Conservation (phyloP, 2,329 filamentous ascomycete species). For the Alternaria arborescens region DNA sequence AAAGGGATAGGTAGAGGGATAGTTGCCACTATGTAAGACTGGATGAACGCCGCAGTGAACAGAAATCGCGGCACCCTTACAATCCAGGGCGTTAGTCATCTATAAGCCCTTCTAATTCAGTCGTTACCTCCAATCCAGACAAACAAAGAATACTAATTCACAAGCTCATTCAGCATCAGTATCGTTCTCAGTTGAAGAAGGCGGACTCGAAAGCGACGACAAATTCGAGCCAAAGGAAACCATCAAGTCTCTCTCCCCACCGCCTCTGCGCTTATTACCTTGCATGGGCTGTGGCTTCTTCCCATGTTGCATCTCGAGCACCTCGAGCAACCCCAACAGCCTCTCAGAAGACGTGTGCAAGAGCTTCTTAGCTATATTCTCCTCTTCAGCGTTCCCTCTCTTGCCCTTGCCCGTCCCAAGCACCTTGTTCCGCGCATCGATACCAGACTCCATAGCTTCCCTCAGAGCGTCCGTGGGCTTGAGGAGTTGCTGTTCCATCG, state of each 20-base stretch:
- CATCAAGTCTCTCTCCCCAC: constrained; percentile 4
- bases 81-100: no score
- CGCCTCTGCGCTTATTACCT: constrained; percentile 4
- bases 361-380: constrained; percentile 46
- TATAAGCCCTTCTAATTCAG: no score
- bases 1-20: no score
- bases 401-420: constrained; percentile 57
- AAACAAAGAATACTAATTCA: background rate
- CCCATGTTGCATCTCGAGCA: constrained; percentile 36
- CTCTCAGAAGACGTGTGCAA: constrained; percentile 48
- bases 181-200: constrained; percentile 34
- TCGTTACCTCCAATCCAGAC: no score
- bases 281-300: constrained; percentile 19
- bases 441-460: constrained; percentile 61
- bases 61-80: no score
- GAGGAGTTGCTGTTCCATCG: constrained; percentile 37
- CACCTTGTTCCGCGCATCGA: constrained; percentile 58
- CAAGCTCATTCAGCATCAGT: constrained; percentile 13
- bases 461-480: constrained; percentile 46
- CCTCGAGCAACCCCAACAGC: constrained; percentile 47
- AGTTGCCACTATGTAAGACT: no score
- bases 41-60: no score
- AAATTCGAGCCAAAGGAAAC: constrained; percentile 33
- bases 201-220: constrained; percentile 26
- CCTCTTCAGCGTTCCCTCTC: constrained; percentile 48